Percentiles rank a stretch among this genome's conserved stretches.
phyloP scores from a whole-genome alignment of 1,284 basidiomycete species.

The Fomitopsis schrenkii region DNA sequence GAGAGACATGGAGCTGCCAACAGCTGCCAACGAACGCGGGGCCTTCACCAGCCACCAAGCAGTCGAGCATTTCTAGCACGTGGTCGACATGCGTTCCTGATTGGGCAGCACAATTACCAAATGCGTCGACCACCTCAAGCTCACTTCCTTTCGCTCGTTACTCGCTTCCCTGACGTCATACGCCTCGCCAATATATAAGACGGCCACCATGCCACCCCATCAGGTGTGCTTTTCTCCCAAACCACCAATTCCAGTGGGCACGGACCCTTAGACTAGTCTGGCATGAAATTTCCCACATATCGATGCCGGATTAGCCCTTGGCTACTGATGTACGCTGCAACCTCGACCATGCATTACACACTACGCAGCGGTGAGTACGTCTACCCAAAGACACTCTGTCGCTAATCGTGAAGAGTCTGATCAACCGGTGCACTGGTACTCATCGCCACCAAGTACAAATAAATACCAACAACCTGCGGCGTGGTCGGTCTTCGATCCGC shows the following conservation, averaged over 20 bases:
- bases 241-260: too few species aligned
- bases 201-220: background rate
- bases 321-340: too few species aligned
- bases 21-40: background rate
- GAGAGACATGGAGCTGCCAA: background rate
- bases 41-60: too few species aligned
- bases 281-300: too few species aligned
- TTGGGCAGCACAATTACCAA: background rate
- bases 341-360: too few species aligned
- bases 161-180: background rate
- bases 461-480: background rate
- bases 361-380: too few species aligned
- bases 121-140: background rate
- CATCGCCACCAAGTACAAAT: background rate
- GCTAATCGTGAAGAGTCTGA: too few species aligned
- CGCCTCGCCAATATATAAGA: background rate
- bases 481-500: background rate
- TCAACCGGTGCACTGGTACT: background rate
- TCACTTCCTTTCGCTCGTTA: background rate
- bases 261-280: too few species aligned
- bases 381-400: too few species aligned
- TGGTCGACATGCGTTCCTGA: background rate
- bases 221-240: background rate
- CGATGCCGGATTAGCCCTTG: too few species aligned
- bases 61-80: background rate